Conservation (phyloP, 768 basidiomycete species). For the Nidularia pulvinata region DNA sequence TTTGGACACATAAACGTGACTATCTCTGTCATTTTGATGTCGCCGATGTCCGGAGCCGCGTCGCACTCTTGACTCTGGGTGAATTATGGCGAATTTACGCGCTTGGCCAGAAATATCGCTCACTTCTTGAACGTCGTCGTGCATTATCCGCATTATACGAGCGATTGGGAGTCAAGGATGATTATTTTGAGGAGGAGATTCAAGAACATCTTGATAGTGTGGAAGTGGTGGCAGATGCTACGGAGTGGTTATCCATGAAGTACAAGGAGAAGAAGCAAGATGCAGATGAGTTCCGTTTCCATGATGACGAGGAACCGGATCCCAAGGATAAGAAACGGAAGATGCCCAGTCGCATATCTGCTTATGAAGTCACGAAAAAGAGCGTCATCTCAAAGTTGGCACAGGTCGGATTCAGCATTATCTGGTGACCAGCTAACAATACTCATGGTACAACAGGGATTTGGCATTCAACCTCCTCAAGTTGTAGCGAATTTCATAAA, state of each 20-base stretch:
- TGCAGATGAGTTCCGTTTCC: conserved; percentile 61
- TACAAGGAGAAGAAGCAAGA: conserved; percentile 76
- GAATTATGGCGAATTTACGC: conserved; percentile 93
- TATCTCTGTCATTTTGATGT: conserved; percentile 84
- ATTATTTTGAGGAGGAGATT: conserved; percentile 76
- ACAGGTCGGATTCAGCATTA: conserved; percentile 45
- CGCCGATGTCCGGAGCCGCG: conserved; percentile 54
- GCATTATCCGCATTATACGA: conserved; percentile 64
- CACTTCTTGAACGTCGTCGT: conserved; percentile 73
- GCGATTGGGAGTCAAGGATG: conserved; percentile 67
- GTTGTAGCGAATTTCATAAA: conserved; percentile 84
- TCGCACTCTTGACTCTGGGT: conserved; percentile 71
- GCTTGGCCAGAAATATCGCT: conserved; percentile 90
- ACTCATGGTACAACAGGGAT: conserved; percentile 50
- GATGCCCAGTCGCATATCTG: conserved; percentile 80
- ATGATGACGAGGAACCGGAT: conserved; percentile 64
- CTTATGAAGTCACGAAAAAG: conserved; percentile 84
- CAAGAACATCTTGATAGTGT: conserved; percentile 71
- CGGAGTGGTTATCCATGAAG: conserved; percentile 89
- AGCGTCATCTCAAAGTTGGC: conserved; percentile 78
- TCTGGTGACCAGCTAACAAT: background rate
- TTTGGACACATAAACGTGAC: conserved; percentile 93
- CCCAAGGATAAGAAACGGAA: conserved; percentile 62
- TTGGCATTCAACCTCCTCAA: conserved; percentile 80
- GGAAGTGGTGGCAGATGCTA: conserved; percentile 88